Percentiles rank a stretch among this genome's conserved stretches.
Evolutionary conservation across 2,329 filamentous ascomycete genomes (phyloP).

Genomic region (Hypoxylon sp.): DNA sequence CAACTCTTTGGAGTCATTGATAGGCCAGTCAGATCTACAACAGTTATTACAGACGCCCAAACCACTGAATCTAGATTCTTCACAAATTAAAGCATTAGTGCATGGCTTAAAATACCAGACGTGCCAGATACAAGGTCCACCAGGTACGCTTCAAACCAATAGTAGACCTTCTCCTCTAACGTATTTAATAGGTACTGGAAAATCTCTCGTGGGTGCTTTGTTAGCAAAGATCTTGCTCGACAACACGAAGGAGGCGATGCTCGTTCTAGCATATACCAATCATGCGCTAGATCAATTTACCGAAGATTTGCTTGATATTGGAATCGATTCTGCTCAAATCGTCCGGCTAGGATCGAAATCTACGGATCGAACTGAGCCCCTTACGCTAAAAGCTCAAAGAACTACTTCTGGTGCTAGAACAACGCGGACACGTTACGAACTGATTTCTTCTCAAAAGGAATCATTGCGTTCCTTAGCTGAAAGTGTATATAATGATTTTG

Average conservation of each 20-base stretch:
- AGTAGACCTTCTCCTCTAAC: slow-evolving; percentile 4
- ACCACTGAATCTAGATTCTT: slow-evolving; percentile 42
- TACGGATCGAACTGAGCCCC: slow-evolving; percentile 55
- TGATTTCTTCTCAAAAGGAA: slow-evolving; percentile 49
- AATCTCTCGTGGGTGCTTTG: slow-evolving; percentile 76
- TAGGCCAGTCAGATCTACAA: slow-evolving; percentile 9
- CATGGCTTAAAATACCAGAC: slow-evolving; percentile 61
- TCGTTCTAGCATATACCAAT: slow-evolving; percentile 75
- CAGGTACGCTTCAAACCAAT: slow-evolving; percentile 57
- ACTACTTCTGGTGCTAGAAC: background rate
- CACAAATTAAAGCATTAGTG: slow-evolving; percentile 66
- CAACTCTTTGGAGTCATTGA: slow-evolving; percentile 16
- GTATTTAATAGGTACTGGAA: slow-evolving; percentile 68
- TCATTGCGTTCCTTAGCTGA: slow-evolving; percentile 38
- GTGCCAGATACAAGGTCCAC: slow-evolving; percentile 75
- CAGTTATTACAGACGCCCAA: slow-evolving; percentile 12
- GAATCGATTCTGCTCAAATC: slow-evolving; percentile 59
- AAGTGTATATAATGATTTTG: slow-evolving; percentile 29
- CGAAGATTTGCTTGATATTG: slow-evolving; percentile 68
- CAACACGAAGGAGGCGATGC: slow-evolving; percentile 58
- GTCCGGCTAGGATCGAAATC: slow-evolving; percentile 71
- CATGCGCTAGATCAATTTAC: slow-evolving; percentile 73
- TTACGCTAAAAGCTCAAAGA: slow-evolving; percentile 49
- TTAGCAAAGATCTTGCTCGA: slow-evolving; percentile 65
- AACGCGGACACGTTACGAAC: slow-evolving; percentile 20